Evolutionary conservation across 768 basidiomycete species (phyloP).

Genomic region (Pleurotus sapidus): DNA sequence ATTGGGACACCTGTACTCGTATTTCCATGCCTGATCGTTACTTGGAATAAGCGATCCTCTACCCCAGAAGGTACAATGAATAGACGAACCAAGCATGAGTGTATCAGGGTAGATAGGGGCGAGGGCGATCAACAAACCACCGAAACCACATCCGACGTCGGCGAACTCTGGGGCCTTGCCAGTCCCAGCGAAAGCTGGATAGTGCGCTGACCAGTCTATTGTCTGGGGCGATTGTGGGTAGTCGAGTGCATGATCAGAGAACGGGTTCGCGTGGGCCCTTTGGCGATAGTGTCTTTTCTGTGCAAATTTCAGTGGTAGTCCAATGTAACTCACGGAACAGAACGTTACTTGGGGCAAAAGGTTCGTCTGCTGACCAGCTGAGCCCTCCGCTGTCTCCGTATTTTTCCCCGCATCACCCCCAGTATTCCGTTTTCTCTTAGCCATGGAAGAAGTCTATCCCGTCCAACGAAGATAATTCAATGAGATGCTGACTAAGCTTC

Average conservation of each 20-base stretch:
- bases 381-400: not conserved
- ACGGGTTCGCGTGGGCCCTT: conserved; percentile 82
- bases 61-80: not conserved
- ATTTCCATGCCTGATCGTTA: conserved; percentile 86
- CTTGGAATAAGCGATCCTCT: not conserved
- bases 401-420: not conserved
- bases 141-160: conserved; percentile 97
- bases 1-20: conserved; percentile 92
- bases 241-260: conserved; percentile 83
- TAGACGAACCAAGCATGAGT: conserved; percentile 84
- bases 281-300: conserved; percentile 86
- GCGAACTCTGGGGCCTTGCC: conserved; percentile 86
- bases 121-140: conserved; percentile 85
- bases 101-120: conserved; percentile 90
- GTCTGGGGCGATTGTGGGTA: conserved; percentile 76
- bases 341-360: conserved; percentile 49
- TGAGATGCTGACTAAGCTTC: conserved; percentile 13
- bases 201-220: conserved; percentile 84
- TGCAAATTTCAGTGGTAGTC: not conserved
- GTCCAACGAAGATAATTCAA: not conserved
- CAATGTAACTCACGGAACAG: not conserved
- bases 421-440: conserved; percentile 28
- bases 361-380: conserved; percentile 13
- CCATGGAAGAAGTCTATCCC: conserved; percentile 17
- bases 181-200: conserved; percentile 60